phyloP scores from a whole-genome alignment of 192 early-diverging fungal species.

The Piromyces finnis region DNA sequence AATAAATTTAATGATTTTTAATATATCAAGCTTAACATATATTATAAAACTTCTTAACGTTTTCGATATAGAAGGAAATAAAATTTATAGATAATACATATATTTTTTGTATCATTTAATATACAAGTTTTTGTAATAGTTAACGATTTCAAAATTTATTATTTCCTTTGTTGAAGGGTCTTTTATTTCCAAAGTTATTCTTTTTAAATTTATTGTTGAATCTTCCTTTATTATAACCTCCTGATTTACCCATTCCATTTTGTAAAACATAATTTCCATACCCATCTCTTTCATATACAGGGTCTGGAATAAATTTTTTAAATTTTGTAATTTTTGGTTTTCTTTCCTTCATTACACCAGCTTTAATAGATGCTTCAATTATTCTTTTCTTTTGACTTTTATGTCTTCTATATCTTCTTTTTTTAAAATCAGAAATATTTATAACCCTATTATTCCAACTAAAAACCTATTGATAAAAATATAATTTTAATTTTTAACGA shows the following conservation, averaged over 20 bases:
- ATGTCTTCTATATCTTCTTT: not conserved
- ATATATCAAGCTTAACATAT: no score
- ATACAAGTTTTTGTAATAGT: no score
- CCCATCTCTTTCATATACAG: not conserved
- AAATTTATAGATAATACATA: no score
- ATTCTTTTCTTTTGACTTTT: not conserved
- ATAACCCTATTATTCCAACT: not conserved
- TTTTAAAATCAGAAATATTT: not conserved
- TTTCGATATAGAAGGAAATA: no score
- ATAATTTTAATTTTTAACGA: no score
- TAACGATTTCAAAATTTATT: no score
- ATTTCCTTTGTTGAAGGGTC: not conserved
- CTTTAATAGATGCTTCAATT: not conserved
- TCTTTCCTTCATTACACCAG: not conserved
- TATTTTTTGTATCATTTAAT: no score
- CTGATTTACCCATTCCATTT: not conserved
- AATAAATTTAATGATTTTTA: no score
- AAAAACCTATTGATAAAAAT: not conserved
- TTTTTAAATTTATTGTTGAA: not conserved
- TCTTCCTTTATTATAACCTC: not conserved
- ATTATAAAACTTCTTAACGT: no score
- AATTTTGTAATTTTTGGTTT: not conserved
- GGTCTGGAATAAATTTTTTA: not conserved
- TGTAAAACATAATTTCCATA: not conserved
- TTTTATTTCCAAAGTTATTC: not conserved